Evolutionary conservation across 306 rosid genomes (phyloP).

Genomic region (Begonia loranthoides): DNA sequence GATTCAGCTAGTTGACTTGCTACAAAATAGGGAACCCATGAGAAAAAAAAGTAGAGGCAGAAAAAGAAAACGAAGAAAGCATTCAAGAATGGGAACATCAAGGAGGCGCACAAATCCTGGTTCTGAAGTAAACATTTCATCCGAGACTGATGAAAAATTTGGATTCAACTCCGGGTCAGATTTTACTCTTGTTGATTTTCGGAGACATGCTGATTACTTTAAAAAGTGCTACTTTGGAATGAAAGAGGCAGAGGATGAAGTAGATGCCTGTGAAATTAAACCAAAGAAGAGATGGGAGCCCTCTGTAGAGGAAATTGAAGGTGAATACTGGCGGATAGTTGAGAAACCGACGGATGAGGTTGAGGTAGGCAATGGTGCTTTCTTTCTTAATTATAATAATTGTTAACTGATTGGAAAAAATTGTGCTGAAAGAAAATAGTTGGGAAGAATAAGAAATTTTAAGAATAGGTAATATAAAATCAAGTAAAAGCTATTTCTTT

Average conservation of each 20-base stretch:
- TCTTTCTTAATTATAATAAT: too few relatives aligned
- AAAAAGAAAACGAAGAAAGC: constrained; percentile 60
- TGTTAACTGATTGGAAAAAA: too few relatives aligned
- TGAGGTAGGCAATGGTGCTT: constrained; percentile 42
- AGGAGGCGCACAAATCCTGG: constrained; percentile 29
- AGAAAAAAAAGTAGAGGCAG: constrained; percentile 67
- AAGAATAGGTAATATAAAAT: too few relatives aligned
- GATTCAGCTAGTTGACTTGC: constrained; percentile 78
- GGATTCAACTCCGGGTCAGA: constrained; percentile 79
- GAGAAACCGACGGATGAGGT: constrained; percentile 83
- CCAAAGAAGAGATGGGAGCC: constrained; percentile 28
- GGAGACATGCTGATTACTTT: constrained; percentile 40
- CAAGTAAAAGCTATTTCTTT: too few relatives aligned
- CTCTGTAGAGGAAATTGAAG: constrained; percentile 77
- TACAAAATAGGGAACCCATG: constrained; percentile 95
- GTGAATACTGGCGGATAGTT: constrained; percentile 94
- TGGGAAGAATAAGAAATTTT: too few relatives aligned
- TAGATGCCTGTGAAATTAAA: constrained; percentile 9
- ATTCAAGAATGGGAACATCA: constrained; percentile 42
- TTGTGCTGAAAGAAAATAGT: too few relatives aligned
- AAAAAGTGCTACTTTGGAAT: constrained; percentile 61
- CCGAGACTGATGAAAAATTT: constrained; percentile 56
- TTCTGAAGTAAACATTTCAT: constrained; percentile 40
- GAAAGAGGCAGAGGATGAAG: constrained; percentile 26
- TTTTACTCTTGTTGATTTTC: constrained; percentile 62